These are phyloP conservation scores for Patellifolia procumbens DNA, from an alignment of 179 eudicot genomes.

Conservation along the genomic window DNA sequence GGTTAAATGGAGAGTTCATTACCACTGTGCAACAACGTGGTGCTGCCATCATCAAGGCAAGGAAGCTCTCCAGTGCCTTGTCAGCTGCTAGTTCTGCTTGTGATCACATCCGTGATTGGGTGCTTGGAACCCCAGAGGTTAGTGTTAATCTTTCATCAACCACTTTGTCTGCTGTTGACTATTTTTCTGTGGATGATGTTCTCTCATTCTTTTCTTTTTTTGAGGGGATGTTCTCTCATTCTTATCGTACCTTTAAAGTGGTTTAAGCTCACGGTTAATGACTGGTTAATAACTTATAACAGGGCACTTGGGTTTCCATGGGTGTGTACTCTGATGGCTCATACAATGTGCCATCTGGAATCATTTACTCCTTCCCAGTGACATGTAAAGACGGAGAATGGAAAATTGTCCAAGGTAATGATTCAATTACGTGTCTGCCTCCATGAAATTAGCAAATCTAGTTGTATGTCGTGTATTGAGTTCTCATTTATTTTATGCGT, in stretches of 20 bases:
- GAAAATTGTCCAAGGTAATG: constrained; percentile 81
- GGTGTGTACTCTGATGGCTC: constrained; percentile 92
- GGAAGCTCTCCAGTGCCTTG: constrained; percentile 92
- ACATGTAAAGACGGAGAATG: constrained; percentile 78
- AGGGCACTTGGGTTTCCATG: constrained; percentile 92
- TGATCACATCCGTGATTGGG: constrained; percentile 95
- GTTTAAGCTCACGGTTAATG: background rate
- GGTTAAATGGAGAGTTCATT: constrained; percentile 86
- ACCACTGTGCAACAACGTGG: constrained; percentile 90
- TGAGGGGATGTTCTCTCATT: no score
- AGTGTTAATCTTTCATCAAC: constrained; percentile 16
- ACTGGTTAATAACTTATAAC: background rate
- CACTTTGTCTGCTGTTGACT: background rate
- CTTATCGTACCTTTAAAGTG: background rate
- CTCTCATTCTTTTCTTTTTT: background rate
- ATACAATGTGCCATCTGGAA: constrained; percentile 79
- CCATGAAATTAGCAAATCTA: no score
- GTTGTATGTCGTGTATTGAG: background rate
- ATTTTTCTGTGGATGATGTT: background rate
- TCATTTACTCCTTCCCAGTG: constrained; percentile 90
- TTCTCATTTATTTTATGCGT: background rate
- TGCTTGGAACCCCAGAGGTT: constrained; percentile 94
- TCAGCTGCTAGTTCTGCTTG: constrained; percentile 97
- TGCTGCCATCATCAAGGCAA: constrained; percentile 91
- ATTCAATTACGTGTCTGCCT: background rate